phyloP scores from a whole-genome alignment of 2,329 filamentous ascomycete genomes.

The Colletotrichum gigasporum region DNA sequence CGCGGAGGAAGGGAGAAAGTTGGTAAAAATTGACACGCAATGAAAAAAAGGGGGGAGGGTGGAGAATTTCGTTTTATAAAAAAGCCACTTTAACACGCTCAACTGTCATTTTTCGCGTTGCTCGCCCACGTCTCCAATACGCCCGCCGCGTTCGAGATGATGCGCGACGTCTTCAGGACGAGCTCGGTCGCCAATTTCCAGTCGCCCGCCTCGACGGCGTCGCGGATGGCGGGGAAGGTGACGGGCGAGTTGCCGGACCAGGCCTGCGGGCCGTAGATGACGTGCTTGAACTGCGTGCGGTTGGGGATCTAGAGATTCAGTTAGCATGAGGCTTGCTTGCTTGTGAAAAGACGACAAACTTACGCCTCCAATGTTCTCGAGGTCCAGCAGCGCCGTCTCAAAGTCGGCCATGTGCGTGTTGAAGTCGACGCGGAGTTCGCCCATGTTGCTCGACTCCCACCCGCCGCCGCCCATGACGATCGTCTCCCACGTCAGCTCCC shows the following conservation, averaged over 20 bases:
- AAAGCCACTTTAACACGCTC: background rate
- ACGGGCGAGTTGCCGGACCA: slow-evolving; percentile 72
- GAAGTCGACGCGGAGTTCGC: slow-evolving; percentile 74
- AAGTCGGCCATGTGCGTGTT: slow-evolving; percentile 84
- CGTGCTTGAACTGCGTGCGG: slow-evolving; percentile 92
- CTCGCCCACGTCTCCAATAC: slow-evolving; percentile 36
- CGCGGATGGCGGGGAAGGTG: slow-evolving; percentile 77
- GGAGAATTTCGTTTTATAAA: background rate
- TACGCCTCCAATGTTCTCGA: slow-evolving; percentile 77
- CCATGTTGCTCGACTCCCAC: slow-evolving; percentile 77
- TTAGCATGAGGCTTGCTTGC: slow-evolving; percentile 25
- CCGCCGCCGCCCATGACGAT: slow-evolving; percentile 76
- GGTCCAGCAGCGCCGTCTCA: slow-evolving; percentile 84
- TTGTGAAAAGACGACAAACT: slow-evolving; percentile 34
- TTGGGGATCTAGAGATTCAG: slow-evolving; percentile 71
- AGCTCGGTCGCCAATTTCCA: slow-evolving; percentile 74
- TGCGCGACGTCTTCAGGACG: slow-evolving; percentile 75
- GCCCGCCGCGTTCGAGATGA: slow-evolving; percentile 69
- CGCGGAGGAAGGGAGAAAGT: no score
- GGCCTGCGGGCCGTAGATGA: slow-evolving; percentile 84
- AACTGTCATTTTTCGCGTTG: slow-evolving; percentile 4
- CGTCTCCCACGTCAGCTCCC: slow-evolving; percentile 81
- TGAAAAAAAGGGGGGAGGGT: background rate
- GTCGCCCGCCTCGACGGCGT: slow-evolving; percentile 77
- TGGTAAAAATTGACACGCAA: background rate